These are phyloP conservation scores for Pugionium cornutum DNA, from an alignment of 345 rosid species.

Conservation along the genomic window DNA sequence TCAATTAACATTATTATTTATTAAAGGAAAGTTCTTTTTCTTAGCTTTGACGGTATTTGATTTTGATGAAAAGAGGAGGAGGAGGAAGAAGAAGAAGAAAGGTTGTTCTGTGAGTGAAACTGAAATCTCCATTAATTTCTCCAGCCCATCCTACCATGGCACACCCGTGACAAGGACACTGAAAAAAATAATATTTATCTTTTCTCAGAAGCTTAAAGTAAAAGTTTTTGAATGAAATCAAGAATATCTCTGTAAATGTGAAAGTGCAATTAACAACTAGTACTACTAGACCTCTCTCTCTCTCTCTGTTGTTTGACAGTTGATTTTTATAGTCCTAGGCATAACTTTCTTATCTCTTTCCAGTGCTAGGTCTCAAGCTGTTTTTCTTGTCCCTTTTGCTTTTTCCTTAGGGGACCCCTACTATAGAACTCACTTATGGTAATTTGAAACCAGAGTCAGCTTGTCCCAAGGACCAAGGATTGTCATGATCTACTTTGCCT, in stretches of 20 bases:
- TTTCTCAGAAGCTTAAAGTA: slow-evolving; percentile 2
- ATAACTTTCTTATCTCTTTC: slow-evolving; percentile 35
- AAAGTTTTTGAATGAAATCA: slow-evolving; percentile 29
- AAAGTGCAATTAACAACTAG: slow-evolving; percentile 25
- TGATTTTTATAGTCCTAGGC: slow-evolving; percentile 41
- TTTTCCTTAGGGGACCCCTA: slow-evolving; percentile 40
- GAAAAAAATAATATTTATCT: slow-evolving; percentile 31
- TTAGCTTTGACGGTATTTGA: slow-evolving; percentile 15
- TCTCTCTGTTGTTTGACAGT: slow-evolving; percentile 18
- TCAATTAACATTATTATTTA: too few species aligned
- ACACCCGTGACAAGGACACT: slow-evolving; percentile 67
- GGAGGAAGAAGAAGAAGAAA: slow-evolving; percentile 27
- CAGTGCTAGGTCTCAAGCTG: slow-evolving; percentile 33
- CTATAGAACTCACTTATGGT: slow-evolving; percentile 27
- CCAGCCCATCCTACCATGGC: slow-evolving; percentile 72
- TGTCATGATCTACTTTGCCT: slow-evolving; percentile 32
- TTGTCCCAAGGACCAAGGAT: slow-evolving; percentile 43
- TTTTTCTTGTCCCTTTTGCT: slow-evolving; percentile 38
- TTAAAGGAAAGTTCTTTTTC: slow-evolving; percentile 33
- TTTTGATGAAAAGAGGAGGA: slow-evolving; percentile 16
- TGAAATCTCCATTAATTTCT: slow-evolving; percentile 42
- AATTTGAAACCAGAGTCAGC: slow-evolving; percentile 22
- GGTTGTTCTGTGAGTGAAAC: slow-evolving; percentile 46
- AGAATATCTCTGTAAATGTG: slow-evolving; percentile 37
- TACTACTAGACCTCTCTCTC: slow-evolving; percentile 16